Evolutionary conservation across 805 yeast genomes (phyloP).

Genomic region (Pichia occidentalis): DNA sequence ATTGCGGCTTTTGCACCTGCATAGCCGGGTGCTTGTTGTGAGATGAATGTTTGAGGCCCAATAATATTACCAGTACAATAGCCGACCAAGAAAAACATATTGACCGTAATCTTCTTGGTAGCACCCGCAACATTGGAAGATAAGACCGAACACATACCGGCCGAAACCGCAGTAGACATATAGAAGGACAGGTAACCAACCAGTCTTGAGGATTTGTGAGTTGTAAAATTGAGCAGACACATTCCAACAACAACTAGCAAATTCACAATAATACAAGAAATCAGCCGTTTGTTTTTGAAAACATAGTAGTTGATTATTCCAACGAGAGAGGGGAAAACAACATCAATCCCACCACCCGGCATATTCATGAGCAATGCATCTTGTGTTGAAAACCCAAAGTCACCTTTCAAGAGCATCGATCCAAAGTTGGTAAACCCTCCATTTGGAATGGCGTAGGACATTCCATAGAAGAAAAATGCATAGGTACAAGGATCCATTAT

Average conservation of each 20-base stretch:
- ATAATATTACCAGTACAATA: slow-evolving; percentile 49
- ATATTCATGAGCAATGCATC: slow-evolving; percentile 15
- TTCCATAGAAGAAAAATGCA: slow-evolving; percentile 39
- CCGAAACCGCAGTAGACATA: slow-evolving; percentile 21
- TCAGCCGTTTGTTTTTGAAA: slow-evolving; percentile 14
- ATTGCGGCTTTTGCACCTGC: slow-evolving; percentile 16
- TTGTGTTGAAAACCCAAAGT: slow-evolving; percentile 16
- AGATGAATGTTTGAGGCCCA: slow-evolving; percentile 48
- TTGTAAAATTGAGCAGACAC: slow-evolving; percentile 30
- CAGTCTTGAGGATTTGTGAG: slow-evolving; percentile 20
- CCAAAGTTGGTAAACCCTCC: slow-evolving; percentile 53
- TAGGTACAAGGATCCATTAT: slow-evolving; percentile 46
- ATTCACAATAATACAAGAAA: slow-evolving; percentile 20
- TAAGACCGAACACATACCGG: slow-evolving; percentile 29
- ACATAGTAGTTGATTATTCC: slow-evolving; percentile 5
- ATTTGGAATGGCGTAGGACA: slow-evolving; percentile 46
- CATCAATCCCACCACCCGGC: slow-evolving; percentile 20
- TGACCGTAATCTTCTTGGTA: slow-evolving; percentile 46
- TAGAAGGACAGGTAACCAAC: slow-evolving; percentile 22
- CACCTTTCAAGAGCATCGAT: slow-evolving; percentile 26
- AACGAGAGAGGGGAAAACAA: slow-evolving; percentile 13
- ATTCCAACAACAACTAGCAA: slow-evolving; percentile 23
- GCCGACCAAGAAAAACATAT: slow-evolving; percentile 39
- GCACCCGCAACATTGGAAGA: slow-evolving; percentile 50
- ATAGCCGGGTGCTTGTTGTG: slow-evolving; percentile 35